Conservation (phyloP, 1,284 basidiomycete genomes). For the Paramarasmius palmivorus region DNA sequence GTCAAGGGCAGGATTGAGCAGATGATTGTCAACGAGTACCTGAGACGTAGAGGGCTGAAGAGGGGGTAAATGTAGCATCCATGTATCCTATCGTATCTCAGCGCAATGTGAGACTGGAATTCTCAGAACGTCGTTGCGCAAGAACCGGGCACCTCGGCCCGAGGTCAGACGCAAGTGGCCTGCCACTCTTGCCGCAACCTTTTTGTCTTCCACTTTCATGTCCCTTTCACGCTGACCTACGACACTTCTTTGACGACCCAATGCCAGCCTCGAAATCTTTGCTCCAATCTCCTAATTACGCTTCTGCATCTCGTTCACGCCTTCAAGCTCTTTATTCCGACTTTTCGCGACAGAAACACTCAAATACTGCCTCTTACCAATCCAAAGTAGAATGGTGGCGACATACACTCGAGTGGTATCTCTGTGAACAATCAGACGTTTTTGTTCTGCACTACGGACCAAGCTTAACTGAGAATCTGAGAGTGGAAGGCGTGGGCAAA, state of each 20-base stretch:
- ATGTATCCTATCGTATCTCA: too few species aligned
- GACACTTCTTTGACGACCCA: too few species aligned
- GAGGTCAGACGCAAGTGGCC: too few species aligned
- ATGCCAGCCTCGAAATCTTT: neutral
- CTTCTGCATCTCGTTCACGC: slow-evolving; percentile 55
- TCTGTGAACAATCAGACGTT: slow-evolving; percentile 46
- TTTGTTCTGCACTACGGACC: slow-evolving; percentile 69
- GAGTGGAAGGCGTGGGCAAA: slow-evolving; percentile 71
- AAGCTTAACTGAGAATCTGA: slow-evolving; percentile 58
- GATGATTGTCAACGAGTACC: slow-evolving; percentile 34
- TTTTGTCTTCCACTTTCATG: too few species aligned
- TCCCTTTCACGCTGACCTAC: too few species aligned
- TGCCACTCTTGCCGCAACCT: too few species aligned
- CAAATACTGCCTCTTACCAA: slow-evolving; percentile 82
- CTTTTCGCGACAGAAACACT: slow-evolving; percentile 78
- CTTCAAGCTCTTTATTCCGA: slow-evolving; percentile 88
- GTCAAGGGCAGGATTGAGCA: slow-evolving; percentile 51
- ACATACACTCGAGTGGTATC: slow-evolving; percentile 61
- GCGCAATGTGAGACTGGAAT: too few species aligned
- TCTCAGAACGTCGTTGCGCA: too few species aligned
- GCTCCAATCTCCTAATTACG: slow-evolving; percentile 39
- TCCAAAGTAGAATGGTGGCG: slow-evolving; percentile 91
- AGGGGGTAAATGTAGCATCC: too few species aligned
- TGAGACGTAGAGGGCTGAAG: slow-evolving; percentile 16
- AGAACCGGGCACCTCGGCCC: too few species aligned